A percentile compares a stretch with the other conserved stretches of the same genome.
Conservation (phyloP, 2,329 filamentous ascomycete genomes). For the Dothistroma septosporum region DNA sequence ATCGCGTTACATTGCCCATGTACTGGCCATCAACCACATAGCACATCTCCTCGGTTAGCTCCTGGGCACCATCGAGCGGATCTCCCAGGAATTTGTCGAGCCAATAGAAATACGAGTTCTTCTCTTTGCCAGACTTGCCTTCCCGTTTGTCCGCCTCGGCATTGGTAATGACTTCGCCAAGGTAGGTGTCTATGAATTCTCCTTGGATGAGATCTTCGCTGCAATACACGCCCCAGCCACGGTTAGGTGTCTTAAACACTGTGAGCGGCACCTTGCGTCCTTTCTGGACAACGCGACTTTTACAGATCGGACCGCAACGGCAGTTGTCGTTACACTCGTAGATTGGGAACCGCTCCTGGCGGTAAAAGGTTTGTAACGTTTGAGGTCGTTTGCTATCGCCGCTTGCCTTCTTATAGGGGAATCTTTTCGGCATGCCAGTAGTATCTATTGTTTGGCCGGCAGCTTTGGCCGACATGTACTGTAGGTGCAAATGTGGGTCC, state of each 20-base stretch:
- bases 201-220: conserved; percentile 62
- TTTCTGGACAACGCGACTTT: conserved; percentile 71
- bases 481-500: conserved; percentile 16
- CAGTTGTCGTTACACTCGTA: conserved; percentile 78
- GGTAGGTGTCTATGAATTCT: conserved; percentile 75
- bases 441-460: conserved; percentile 30
- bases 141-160: conserved; percentile 63
- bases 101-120: conserved; percentile 73
- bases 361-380: conserved; percentile 39
- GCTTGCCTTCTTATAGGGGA: conserved; percentile 55
- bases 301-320: conserved; percentile 60
- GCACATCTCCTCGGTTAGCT: conserved; percentile 38
- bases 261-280: conserved; percentile 67
- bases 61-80: conserved; percentile 45
- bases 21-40: conserved; percentile 64
- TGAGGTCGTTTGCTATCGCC: conserved; percentile 19
- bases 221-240: conserved; percentile 74
- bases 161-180: conserved; percentile 56
- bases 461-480: conserved; percentile 23
- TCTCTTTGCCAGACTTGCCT: conserved; percentile 53
- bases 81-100: conserved; percentile 67
- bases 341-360: conserved; percentile 50
- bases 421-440: conserved; percentile 46
- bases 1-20: conserved; percentile 71
- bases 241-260: conserved; percentile 69